Evolutionary conservation across 2,329 filamentous ascomycete species (phyloP).

Genomic region (Ceratocystis cubensis): DNA sequence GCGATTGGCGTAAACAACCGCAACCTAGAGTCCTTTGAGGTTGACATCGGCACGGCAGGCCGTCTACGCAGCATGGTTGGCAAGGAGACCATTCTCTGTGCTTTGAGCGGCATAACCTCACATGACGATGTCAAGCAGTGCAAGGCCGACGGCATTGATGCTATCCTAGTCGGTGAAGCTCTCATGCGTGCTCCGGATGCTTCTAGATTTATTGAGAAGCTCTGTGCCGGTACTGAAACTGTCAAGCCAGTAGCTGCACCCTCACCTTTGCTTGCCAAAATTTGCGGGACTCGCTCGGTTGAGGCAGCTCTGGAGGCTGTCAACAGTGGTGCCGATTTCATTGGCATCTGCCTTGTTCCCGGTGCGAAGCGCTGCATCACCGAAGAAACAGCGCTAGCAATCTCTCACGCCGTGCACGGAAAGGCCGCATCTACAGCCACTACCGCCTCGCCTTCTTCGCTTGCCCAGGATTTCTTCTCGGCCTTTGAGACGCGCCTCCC

Average conservation of each 20-base stretch:
- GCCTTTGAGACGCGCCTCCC: conserved; percentile 37
- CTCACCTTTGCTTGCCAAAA: conserved; percentile 64
- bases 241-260: conserved; percentile 27
- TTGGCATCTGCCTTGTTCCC: conserved; percentile 84
- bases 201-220: conserved; percentile 65
- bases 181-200: conserved; percentile 86
- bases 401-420: conserved; percentile 62
- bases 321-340: conserved; percentile 75
- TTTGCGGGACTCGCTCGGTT: conserved; percentile 77
- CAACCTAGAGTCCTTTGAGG: conserved; percentile 90
- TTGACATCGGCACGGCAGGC: conserved; percentile 85
- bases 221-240: conserved; percentile 51
- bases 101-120: conserved; percentile 83
- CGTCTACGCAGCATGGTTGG: conserved; percentile 79
- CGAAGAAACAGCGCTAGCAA: conserved; percentile 64
- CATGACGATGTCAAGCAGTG: conserved; percentile 81
- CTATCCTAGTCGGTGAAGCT: conserved; percentile 86
- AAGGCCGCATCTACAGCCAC: neutral
- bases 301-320: conserved; percentile 72
- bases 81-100: conserved; percentile 76
- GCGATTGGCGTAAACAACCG: conserved; percentile 97
- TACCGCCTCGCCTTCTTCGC: conserved; percentile 26
- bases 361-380: conserved; percentile 68
- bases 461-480: conserved; percentile 60
- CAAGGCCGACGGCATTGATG: conserved; percentile 77